phyloP scores from a whole-genome alignment of 108 stramenopile species.

The Nannochloropsis oceanica region DNA sequence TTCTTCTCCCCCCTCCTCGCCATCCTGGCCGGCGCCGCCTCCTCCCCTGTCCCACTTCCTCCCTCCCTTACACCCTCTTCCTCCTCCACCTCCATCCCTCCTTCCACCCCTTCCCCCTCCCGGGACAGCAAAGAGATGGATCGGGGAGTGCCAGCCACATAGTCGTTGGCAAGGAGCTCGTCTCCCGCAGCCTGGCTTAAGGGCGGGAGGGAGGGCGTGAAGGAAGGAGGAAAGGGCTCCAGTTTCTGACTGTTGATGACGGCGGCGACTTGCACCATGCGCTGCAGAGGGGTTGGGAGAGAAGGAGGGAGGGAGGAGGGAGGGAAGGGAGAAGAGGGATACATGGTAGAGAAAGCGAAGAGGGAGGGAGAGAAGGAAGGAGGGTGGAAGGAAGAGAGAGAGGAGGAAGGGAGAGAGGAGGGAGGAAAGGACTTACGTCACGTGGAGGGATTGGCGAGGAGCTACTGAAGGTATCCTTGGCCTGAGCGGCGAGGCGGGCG shows the following conservation, averaged over 20 bases:
- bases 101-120: too few relatives aligned
- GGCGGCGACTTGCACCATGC: neutral
- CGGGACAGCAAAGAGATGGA: too few relatives aligned
- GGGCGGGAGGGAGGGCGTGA: too few relatives aligned
- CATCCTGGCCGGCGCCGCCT: neutral
- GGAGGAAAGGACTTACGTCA: too few relatives aligned
- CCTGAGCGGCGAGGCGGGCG: neutral
- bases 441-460: neutral
- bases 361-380: neutral
- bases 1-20: neutral
- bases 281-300: neutral
- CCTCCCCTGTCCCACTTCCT: too few relatives aligned
- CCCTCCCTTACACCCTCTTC: too few relatives aligned
- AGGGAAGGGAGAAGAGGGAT: neutral
- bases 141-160: too few relatives aligned
- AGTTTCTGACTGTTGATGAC: too few relatives aligned
- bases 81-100: too few relatives aligned
- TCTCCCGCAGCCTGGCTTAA: too few relatives aligned
- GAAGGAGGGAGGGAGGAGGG: neutral
- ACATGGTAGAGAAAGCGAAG: neutral
- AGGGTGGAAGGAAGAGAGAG: neutral
- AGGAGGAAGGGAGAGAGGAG: neutral
- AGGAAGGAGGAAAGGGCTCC: too few relatives aligned
- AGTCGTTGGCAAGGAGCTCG: too few relatives aligned
- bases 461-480: neutral